phyloP scores from a whole-genome alignment of 768 basidiomycete genomes.

The Boletellus sp. region DNA sequence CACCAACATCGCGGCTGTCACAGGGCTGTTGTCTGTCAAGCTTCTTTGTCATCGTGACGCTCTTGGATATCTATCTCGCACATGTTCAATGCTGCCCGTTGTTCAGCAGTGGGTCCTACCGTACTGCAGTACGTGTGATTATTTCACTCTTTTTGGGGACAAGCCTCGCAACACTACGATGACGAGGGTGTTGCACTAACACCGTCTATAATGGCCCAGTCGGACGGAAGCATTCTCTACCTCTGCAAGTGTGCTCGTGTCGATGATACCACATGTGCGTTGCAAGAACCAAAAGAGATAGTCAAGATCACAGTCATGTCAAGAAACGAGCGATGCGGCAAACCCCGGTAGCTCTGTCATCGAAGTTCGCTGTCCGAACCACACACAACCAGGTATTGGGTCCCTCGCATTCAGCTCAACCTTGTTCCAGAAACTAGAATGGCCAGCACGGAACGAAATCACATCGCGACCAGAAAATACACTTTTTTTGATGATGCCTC shows the following conservation, averaged over 20 bases:
- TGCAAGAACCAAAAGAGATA: conserved; percentile 12
- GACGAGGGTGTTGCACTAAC: conserved; percentile 18
- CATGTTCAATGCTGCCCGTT: conserved; percentile 11
- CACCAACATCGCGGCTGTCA: conserved; percentile 8
- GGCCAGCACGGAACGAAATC: not conserved
- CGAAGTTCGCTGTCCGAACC: conserved; percentile 3
- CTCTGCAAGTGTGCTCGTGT: conserved; percentile 21
- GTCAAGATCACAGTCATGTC: not conserved
- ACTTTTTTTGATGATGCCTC: conserved; percentile 16
- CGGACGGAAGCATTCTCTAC: conserved; percentile 10
- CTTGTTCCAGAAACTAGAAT: conserved; percentile 14
- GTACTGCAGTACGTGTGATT: conserved; percentile 12
- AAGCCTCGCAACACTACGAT: conserved; percentile 17
- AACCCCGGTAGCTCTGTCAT: conserved; percentile 10
- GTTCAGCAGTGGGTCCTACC: conserved; percentile 19
- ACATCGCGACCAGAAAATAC: not conserved
- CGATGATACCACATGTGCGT: conserved; percentile 13
- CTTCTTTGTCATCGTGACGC: conserved; percentile 3
- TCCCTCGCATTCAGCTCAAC: conserved; percentile 13
- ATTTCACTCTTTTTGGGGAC: conserved; percentile 12
- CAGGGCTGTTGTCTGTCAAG: conserved; percentile 2
- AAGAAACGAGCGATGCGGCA: not conserved
- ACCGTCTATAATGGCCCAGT: not conserved
- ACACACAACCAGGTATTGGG: conserved; percentile 2
- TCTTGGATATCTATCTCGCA: conserved; percentile 10